phyloP scores from a whole-genome alignment of 257 asterid species.

The Henckelia pumila region DNA sequence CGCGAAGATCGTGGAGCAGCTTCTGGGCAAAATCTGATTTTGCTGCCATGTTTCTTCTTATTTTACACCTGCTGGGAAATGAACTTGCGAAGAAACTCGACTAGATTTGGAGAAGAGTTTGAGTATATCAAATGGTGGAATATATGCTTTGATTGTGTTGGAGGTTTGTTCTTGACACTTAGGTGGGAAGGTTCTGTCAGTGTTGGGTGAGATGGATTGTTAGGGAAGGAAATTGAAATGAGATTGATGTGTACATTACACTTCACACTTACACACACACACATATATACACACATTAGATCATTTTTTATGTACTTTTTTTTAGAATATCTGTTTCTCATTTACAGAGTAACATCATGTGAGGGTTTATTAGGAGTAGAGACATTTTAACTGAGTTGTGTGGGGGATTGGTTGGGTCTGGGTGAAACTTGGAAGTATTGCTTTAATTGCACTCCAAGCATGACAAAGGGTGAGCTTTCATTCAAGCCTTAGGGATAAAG shows the following conservation, averaged over 20 bases:
- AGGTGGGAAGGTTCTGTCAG: slow-evolving; percentile 42
- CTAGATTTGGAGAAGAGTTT: too few species aligned
- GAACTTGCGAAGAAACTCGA: background rate
- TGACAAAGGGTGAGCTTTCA: slow-evolving; percentile 29
- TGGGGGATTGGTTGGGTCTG: slow-evolving; percentile 14
- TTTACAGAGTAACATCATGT: background rate
- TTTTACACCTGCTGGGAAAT: background rate
- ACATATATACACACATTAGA: background rate
- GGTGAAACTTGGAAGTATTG: slow-evolving; percentile 34
- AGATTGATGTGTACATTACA: slow-evolving; percentile 30
- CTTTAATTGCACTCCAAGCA: slow-evolving; percentile 56
- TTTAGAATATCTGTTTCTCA: too few species aligned
- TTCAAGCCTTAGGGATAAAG: slow-evolving; percentile 30
- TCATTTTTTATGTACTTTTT: too few species aligned
- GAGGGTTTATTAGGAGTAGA: background rate
- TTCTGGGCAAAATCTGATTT: slow-evolving; percentile 88
- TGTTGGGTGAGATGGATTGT: slow-evolving; percentile 40
- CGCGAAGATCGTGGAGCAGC: slow-evolving; percentile 73
- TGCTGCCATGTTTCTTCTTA: slow-evolving; percentile 43
- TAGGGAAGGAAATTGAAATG: slow-evolving; percentile 27
- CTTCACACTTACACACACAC: slow-evolving; percentile 28
- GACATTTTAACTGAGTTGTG: background rate
- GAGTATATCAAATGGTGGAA: background rate
- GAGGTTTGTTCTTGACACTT: slow-evolving; percentile 27
- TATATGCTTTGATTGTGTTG: background rate